Evolutionary conservation across 257 asterid genomes (phyloP), one percentile per base, ranked within the genome.

Genomic region (Ilex asprella): DNA sequence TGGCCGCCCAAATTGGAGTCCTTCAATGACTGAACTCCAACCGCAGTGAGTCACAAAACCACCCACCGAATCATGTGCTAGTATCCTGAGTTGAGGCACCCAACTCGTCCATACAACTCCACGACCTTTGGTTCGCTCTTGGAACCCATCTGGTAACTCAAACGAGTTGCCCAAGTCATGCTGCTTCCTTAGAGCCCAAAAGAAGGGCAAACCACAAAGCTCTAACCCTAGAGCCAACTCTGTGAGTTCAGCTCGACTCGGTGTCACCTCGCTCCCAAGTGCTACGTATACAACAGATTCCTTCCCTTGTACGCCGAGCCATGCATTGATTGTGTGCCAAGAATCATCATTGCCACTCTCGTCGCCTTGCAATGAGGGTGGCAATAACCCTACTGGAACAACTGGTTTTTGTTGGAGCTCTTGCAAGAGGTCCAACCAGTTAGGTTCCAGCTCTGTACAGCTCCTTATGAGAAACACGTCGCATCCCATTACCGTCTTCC

Each of bases 151-250:
- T 8, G 88, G 90, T 14, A 89, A 84, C 80, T 71, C 76, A 30
- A 80, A 76, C 11, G 41, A 12, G 2, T 67, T 75, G 53, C 2
- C 65, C 68, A 35, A 83, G 81, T 67, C 74, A 70, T 30, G 63
- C 60, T 21, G 27, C 27, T 21, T 21, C 64, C 81, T 84, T 46
- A 86, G 55, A 12, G 81, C 94, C 98, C 98, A 88, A 35, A 91
- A 75, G 81, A 88, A 91, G 2, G 95, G 94, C 46, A 86, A 39
- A 1, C 80, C 84, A 31, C 81, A 73, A 55, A 79, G 73, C 71
- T 81, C 95, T 39, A 91, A 62, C 12, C 98, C 96, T 2, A 73
- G 53, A 52, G 96, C 98, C 27, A 91, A n/a, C n/a, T 79, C 79
- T 0, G 70, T 73, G 61, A 75, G 54, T 66, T 88, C 89, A 51